phyloP scores from a whole-genome alignment of 306 rosid genomes.

The Cicer pinnatifidum region DNA sequence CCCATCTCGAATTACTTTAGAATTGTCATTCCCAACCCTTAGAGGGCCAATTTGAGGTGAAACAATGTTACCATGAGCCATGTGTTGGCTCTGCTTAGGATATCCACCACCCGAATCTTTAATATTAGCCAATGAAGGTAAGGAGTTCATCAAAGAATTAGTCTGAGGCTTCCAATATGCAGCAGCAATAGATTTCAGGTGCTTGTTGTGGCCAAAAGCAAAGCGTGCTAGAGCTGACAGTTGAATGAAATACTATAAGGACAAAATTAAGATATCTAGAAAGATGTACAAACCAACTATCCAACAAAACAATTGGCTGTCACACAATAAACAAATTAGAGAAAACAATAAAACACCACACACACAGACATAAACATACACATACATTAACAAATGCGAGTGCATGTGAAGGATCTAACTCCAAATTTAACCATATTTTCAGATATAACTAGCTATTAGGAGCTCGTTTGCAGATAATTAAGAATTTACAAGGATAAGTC shows the following conservation, averaged over 20 bases:
- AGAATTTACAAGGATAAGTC: slow-evolving; percentile 2
- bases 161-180: slow-evolving; percentile 92
- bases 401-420: slow-evolving; percentile 1
- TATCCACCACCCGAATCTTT: slow-evolving; percentile 60
- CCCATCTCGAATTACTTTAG: slow-evolving; percentile 69
- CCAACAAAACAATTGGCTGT: not conserved
- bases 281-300: slow-evolving; percentile 11
- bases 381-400: not conserved
- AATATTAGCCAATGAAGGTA: slow-evolving; percentile 77
- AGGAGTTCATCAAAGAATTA: slow-evolving; percentile 73
- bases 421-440: slow-evolving; percentile 20
- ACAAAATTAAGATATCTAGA: not conserved
- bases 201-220: slow-evolving; percentile 95
- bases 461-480: slow-evolving; percentile 14
- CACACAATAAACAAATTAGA: slow-evolving; percentile 2
- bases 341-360: not conserved
- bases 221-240: slow-evolving; percentile 84
- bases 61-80: slow-evolving; percentile 65
- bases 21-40: slow-evolving; percentile 77
- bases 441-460: slow-evolving; percentile 9
- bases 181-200: slow-evolving; percentile 91
- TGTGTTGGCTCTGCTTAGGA: slow-evolving; percentile 58
- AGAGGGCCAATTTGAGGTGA: slow-evolving; percentile 89
- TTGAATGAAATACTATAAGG: slow-evolving; percentile 18
- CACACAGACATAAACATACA: not conserved